Conservation (phyloP, 768 basidiomycete genomes). For the Suillus variegatus region DNA sequence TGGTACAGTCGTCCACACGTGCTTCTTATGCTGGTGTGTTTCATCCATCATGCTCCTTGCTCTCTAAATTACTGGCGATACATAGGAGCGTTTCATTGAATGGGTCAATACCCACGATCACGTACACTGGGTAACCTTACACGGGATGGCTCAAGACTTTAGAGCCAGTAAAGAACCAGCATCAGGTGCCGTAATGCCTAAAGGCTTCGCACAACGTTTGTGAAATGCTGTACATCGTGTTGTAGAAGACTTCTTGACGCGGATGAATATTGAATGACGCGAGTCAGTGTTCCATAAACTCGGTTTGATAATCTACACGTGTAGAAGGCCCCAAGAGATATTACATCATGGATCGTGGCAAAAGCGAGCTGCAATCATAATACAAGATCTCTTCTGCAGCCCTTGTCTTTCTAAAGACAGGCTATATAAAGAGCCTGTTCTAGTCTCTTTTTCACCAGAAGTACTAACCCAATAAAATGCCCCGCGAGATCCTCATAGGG, state of each 20-base stretch:
- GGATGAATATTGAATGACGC: not conserved
- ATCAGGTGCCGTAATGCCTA: slow-evolving; percentile 57
- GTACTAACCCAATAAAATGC: slow-evolving; percentile 34
- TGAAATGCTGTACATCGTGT: not conserved
- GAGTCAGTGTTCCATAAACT: not conserved
- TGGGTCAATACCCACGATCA: slow-evolving; percentile 72
- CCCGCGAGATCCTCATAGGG: slow-evolving; percentile 52
- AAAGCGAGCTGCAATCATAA: not conserved
- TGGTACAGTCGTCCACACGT: slow-evolving; percentile 61
- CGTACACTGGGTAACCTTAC: slow-evolving; percentile 71
- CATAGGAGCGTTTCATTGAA: slow-evolving; percentile 69
- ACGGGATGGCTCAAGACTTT: slow-evolving; percentile 66
- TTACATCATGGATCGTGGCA: not conserved
- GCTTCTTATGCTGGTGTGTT: slow-evolving; percentile 67
- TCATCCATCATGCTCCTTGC: too few species aligned
- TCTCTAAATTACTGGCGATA: not conserved
- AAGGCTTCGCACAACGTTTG: slow-evolving; percentile 31
- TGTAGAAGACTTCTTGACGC: slow-evolving; percentile 2
- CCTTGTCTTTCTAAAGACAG: not conserved
- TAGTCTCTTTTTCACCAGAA: too few species aligned
- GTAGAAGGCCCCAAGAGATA: not conserved
- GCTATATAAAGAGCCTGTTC: not conserved
- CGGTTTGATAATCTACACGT: slow-evolving; percentile 4
- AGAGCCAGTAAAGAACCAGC: slow-evolving; percentile 50
- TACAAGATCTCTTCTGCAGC: not conserved